Percentiles rank a stretch among this genome's conserved stretches.
These are phyloP conservation scores for Iberis pinnata DNA, from an alignment of 345 rosid species.

Conservation along the genomic window DNA sequence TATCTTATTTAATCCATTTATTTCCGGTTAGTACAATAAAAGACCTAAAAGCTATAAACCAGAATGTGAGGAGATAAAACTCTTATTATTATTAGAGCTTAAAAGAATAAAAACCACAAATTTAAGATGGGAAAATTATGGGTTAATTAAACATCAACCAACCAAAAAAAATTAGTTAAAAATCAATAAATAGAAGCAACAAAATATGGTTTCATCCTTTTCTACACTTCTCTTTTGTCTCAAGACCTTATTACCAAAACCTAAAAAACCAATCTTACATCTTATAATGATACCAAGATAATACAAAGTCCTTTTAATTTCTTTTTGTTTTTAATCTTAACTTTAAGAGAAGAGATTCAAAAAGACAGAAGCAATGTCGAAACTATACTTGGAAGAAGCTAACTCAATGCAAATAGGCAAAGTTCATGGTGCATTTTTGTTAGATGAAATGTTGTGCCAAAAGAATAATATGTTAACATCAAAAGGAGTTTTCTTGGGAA, in stretches of 20 bases:
- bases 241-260: constrained; percentile 1
- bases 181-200: constrained; percentile 21
- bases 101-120: constrained; percentile 11
- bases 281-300: not conserved
- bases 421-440: constrained; percentile 21
- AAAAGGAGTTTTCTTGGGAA: constrained; percentile 21
- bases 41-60: not conserved
- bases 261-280: no score
- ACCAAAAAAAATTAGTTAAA: constrained; percentile 20
- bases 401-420: constrained; percentile 21
- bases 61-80: no score
- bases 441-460: constrained; percentile 20
- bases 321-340: not conserved
- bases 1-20: not conserved
- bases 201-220: constrained; percentile 9
- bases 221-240: constrained; percentile 2
- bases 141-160: constrained; percentile 19
- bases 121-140: constrained; percentile 12
- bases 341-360: constrained; percentile 1
- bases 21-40: not conserved
- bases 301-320: not conserved
- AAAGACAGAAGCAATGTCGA: constrained; percentile 12
- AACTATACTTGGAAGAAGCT: not conserved
- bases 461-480: constrained; percentile 20
- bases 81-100: constrained; percentile 6